Base-by-base conservation (phyloP, 2,329 filamentous ascomycete genomes). In the Fusarium sp. region DNA sequence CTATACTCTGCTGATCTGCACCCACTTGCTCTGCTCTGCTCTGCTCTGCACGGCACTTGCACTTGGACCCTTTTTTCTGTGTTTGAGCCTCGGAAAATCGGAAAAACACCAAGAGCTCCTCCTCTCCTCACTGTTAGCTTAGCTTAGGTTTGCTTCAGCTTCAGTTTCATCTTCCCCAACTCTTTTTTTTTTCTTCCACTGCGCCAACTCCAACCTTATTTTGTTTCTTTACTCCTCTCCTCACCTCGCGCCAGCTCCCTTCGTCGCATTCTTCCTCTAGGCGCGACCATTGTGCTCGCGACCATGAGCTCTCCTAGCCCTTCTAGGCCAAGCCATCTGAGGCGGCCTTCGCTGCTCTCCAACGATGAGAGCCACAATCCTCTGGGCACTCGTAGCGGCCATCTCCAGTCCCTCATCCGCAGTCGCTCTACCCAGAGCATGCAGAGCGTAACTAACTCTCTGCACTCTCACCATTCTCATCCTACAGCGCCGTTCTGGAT, bases 361-460 rank as follows among this genome's bases (percentile, higher is more conserved):
- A 76, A 74, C 57, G 82, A 83, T 18, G 82, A 84, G 52, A 78
- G 71, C 41, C 78, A 81, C 54, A 82, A 79, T 29, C 78, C 80
- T 18, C 72, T 84, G 54, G 80, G 78, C 39, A 84, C 83, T 14
- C 80, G 83, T 29, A 83, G 81, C 65, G 83, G 82, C 54, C 79
- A 81, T 16, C 76, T 85, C 60, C 80, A 83, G 35, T 83, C 82
- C 5, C 79, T 85, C 61, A 84, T 84, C 73, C 79, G 83, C 52
- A 84, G 77, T 48, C 83, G 83, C 62, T 85, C 83, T 29, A 67
- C 73, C 7, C 81, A 83, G 69, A 82, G 79, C 68, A 76, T 75
- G 48, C 78, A 80, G 67, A 82, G 77, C 74, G 67, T 82, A 65
- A 63, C 74, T 24, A 78, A 77, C 45, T 79, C 78, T 2, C 67